Evolutionary conservation across 129 eudicot genomes (phyloP), one percentile per base, ranked within the genome.

Genomic region (Centaurea solstitialis): DNA sequence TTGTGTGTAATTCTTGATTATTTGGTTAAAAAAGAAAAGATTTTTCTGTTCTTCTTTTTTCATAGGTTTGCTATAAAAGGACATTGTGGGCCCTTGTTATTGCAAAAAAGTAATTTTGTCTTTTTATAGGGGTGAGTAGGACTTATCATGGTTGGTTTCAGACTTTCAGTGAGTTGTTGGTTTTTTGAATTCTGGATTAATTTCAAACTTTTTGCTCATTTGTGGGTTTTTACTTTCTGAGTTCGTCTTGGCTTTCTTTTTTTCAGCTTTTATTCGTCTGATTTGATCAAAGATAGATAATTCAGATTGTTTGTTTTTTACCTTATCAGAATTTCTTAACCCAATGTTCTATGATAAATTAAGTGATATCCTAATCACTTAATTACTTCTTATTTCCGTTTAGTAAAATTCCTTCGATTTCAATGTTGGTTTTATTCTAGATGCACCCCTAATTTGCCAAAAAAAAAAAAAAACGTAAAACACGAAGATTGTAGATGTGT

Each of bases 91-190:
- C 28, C 78, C 66, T 47, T 73, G 0, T 12, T 22, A 43, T 50
- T 74, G 37, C 8, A 41, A 22, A 41, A 22, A 41, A 43, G 40
- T 50, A 71, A 15, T 73, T 73, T 81, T 81, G 74, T 45, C 37
- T 33, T 33, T 61, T 82, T 82, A 5, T 65, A 76, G 74, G 78
- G 77, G 78, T 82, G 68, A 70, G 64, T 24, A 39, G 22, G 73
- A 82, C 86, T 76, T 70, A 61, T 59, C 57, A 82, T 33, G 62
- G 26, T 12, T 81, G 67, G 50, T 28, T 73, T 74, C 30, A 26
- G 30, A 26, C 30, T 26, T 26, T 26, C 13, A 72, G 70, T 35
- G 10, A 50, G 28, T 71, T 76, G 40, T 82, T 82, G 78, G 68
- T 70, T 23, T 71, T 50, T 37, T 70, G 6, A 76, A 68, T 69